Conservation (phyloP, 768 basidiomycete species). For the Tulasnella sp. region DNA sequence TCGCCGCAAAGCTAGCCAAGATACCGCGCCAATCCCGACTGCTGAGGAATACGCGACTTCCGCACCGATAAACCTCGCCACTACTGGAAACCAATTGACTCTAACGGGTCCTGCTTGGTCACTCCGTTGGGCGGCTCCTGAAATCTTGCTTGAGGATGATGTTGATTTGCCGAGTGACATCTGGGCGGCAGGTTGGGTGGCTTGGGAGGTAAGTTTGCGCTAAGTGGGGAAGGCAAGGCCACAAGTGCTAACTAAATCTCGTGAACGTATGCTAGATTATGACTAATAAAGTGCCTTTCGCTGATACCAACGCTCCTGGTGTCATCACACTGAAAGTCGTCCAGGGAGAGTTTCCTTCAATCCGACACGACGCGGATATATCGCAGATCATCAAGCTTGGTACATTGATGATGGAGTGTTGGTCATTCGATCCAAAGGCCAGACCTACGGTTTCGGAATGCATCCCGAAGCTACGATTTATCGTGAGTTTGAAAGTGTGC, state of each 20-base stretch:
- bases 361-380: neutral
- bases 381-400: neutral
- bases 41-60: neutral
- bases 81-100: neutral
- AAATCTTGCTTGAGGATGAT: neutral
- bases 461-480: neutral
- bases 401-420: neutral
- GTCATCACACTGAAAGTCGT: neutral
- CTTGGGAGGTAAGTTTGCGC: neutral
- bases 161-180: neutral
- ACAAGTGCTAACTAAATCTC: neutral
- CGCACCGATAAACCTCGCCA: neutral
- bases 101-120: neutral
- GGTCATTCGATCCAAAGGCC: neutral
- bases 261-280: neutral
- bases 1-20: neutral
- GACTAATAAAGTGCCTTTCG: neutral
- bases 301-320: neutral
- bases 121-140: neutral
- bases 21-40: neutral
- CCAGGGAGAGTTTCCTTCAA: neutral
- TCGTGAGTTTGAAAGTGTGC: neutral
- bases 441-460: neutral
- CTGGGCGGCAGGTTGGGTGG: neutral
- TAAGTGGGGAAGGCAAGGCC: neutral